Evolutionary conservation across 805 yeast genomes (phyloP), one percentile per base, ranked within the genome.

Genomic region (Torulaspora gathmanii): DNA sequence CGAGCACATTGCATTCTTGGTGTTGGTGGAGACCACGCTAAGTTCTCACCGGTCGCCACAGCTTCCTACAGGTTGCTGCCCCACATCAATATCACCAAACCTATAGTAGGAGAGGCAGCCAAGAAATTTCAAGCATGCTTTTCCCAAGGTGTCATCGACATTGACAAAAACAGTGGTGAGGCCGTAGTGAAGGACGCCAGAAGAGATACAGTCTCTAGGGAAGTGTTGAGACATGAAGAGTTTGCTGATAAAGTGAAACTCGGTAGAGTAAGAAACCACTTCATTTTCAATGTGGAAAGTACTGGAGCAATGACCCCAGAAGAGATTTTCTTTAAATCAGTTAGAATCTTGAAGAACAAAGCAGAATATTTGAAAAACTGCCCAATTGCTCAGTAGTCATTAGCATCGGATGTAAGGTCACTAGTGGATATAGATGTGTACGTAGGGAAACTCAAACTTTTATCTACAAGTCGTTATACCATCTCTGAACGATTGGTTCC

Each of bases 291-390:
- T 58, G 89, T 93, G 37, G 99, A 93, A 69, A 82, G 91, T 45
- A 83, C 95, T 2, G 98, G 99, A 31, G 96, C 97, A 33, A 90
- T 93, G 96, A 73, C 88, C 12, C 96, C 99, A 17, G 96, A 87
- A 58, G 98, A 91, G 70, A 88, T 93, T 44, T 93, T 93, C 69
- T 80, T 88, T 70, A 93, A 91, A 67, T 80, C 91, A 49, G 85
- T 93, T 40, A 78, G 91, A 64, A 82, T 89, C 44, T 74, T 93
- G 64, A 86, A 81, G 68, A 83, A 83, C 62, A 93, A 93, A 71
- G 90, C 86, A 28, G 86, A 82, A 52, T 83, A 82, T 62, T 72
- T 86, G 66, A 80, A 85, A 63, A 79, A 72, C 60, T 86, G 93
- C 67, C 91, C 93, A 40, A 83, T 86, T 49, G 78, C 81, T 35